Evolutionary conservation across 768 basidiomycete genomes (phyloP), one percentile per base, ranked within the genome.

Genomic region (Pleurotus ostreatus): DNA sequence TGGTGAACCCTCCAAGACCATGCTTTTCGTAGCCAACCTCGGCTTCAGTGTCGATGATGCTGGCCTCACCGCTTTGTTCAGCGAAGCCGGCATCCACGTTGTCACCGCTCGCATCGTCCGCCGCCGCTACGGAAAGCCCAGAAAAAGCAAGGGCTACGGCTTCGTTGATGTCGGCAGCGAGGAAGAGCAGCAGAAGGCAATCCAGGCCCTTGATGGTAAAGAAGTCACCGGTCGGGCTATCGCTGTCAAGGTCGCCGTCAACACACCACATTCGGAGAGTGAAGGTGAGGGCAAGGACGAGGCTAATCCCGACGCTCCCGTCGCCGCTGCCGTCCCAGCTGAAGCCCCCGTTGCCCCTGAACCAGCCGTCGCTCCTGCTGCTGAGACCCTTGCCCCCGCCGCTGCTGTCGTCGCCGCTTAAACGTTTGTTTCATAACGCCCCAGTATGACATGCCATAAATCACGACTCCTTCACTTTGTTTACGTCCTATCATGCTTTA

Each of bases 1-100:
- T 54, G 94, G 94, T 65, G 92, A 93, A 69, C 92, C 88, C 26
- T 94, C 92, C 68, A 88, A 88, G 78, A 89, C 80, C 56, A 85
- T 92, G 75, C 79, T 98, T 62, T 98, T 98, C 65, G 94, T 98
- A 63, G 96, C 95, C 75, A 98, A 98, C 78, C 92, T 98, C 59
- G 92, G 94, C 45, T 98, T 98, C 84, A 86, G 75, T 70, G 84
- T 98, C 60, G 91, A 92, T 57, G 95, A 98, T 67, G 88, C 78
- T 26, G 86, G 80, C 53, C 86, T 99, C 61, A 68, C 81, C 23
- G 75, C 83, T 45, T 78, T 97, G 64, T 98, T 99, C 79, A 89
- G 85, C 51, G 89, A 92, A 60, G 91, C 86, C 20, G 91, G 84
- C 60, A 86, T 97, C 74, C 76, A 73, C 41, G 90, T 96, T 62